phyloP scores from a whole-genome alignment of 2,329 filamentous ascomycete genomes.

The Xylariaceae sp. region DNA sequence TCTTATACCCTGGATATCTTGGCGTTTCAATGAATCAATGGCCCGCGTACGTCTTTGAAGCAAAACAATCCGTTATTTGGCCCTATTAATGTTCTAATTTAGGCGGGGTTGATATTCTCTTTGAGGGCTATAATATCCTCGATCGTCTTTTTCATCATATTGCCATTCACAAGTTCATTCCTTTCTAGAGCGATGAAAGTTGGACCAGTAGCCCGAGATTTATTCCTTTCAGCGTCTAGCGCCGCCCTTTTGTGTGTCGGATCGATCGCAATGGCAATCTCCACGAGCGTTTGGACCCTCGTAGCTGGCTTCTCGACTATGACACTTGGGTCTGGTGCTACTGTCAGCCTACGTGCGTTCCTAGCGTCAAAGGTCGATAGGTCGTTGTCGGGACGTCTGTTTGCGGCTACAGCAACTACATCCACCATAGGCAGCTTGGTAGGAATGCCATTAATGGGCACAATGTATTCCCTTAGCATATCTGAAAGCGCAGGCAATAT shows the following conservation, averaged over 20 bases:
- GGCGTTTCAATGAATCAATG: conserved; percentile 22
- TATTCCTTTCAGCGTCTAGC: conserved; percentile 10
- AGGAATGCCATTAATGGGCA: conserved; percentile 20
- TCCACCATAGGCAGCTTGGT: conserved; percentile 19
- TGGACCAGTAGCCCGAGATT: not conserved
- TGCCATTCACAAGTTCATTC: conserved; percentile 14
- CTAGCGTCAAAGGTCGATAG: conserved; percentile 15
- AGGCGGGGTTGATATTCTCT: conserved; percentile 20
- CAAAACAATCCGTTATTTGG: not conserved
- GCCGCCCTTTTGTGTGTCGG: conserved; percentile 7
- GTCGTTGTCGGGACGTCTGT: conserved; percentile 12
- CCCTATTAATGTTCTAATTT: not conserved
- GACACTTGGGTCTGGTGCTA: conserved; percentile 17
- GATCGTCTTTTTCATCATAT: conserved; percentile 12
- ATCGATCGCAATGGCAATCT: conserved; percentile 7
- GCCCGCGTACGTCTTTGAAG: not conserved
- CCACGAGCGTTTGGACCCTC: conserved; percentile 1
- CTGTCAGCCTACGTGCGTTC: conserved; percentile 19
- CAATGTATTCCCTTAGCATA: conserved; percentile 15
- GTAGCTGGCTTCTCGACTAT: conserved; percentile 12
- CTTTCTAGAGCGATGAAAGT: not conserved
- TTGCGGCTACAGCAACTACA: conserved; percentile 10
- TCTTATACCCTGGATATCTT: conserved; percentile 23
- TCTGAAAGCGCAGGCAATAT: not conserved
- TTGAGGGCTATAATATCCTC: conserved; percentile 16